A percentile compares a stretch with the other conserved stretches of the same genome.
Evolutionary conservation across 176 grass and related monocot genomes (phyloP).

Genomic region (Rhynchospora pubera): DNA sequence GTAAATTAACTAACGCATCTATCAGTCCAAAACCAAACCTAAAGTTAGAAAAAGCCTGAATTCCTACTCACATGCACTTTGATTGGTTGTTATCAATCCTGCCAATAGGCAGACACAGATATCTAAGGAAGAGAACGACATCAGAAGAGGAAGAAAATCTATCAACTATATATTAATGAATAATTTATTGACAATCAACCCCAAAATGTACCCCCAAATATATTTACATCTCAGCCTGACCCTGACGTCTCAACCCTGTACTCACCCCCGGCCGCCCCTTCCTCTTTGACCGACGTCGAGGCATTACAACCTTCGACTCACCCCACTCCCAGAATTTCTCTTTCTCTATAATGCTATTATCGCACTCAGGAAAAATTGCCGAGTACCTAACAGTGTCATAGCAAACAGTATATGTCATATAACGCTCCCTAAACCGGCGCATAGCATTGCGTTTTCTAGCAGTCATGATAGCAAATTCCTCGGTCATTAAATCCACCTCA

Average conservation of each 20-base stretch:
- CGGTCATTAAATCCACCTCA: slow-evolving; percentile 47
- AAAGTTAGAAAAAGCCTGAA: slow-evolving; percentile 17
- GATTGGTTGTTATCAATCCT: slow-evolving; percentile 11
- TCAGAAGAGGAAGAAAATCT: slow-evolving; percentile 10
- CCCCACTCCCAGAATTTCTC: slow-evolving; percentile 54
- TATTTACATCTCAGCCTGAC: slow-evolving; percentile 5
- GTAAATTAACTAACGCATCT: slow-evolving; percentile 5
- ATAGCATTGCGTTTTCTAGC: slow-evolving; percentile 56
- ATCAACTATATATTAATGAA: slow-evolving; percentile 20
- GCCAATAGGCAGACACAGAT: slow-evolving; percentile 27
- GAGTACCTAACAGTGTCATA: slow-evolving; percentile 59
- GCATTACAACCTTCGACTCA: slow-evolving; percentile 39
- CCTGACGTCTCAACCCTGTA: neutral
- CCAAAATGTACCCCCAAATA: slow-evolving; percentile 16
- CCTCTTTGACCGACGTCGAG: slow-evolving; percentile 15
- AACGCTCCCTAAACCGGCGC: slow-evolving; percentile 46
- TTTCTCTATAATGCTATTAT: slow-evolving; percentile 26
- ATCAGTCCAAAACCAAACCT: slow-evolving; percentile 17
- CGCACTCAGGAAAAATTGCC: slow-evolving; percentile 69
- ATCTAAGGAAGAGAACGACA: slow-evolving; percentile 4
- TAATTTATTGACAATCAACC: slow-evolving; percentile 10
- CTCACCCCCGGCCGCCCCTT: neutral
- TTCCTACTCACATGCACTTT: slow-evolving; percentile 24
- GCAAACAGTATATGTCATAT: slow-evolving; percentile 71
- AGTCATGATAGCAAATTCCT: slow-evolving; percentile 53